Conservation (phyloP, 495 filamentous ascomycete species). For the Aspergillus haitiensis region DNA sequence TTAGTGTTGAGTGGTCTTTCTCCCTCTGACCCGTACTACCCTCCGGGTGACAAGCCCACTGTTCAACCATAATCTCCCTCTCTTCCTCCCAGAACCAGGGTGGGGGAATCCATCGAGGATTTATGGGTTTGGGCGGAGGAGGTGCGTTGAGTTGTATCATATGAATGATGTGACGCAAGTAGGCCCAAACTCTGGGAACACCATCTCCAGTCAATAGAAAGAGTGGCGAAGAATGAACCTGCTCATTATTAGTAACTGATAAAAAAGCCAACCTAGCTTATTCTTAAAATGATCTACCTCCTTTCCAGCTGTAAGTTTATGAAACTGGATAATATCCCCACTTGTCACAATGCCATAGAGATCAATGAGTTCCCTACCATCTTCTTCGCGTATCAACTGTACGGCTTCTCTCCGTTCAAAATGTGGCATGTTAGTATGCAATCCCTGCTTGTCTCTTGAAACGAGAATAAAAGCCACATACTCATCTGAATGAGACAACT, state of each 20-base stretch:
- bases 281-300: background rate
- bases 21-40: background rate
- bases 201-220: background rate
- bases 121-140: background rate
- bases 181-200: background rate
- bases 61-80: background rate
- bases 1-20: background rate
- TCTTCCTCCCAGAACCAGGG: background rate
- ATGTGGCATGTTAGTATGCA: background rate
- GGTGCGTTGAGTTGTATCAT: background rate
- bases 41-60: background rate
- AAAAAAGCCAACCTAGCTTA: background rate
- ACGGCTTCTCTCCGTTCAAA: background rate
- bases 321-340: background rate
- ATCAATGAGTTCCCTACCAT: background rate
- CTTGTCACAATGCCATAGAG: background rate
- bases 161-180: constrained; percentile 2
- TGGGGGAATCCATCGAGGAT: background rate
- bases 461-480: background rate
- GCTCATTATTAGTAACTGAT: background rate
- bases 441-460: background rate
- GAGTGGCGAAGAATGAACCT: constrained; percentile 3
- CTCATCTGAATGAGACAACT: background rate
- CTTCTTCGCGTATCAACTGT: background rate
- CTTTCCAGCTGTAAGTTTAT: background rate